These are phyloP conservation scores for Brettanomyces naardenensis DNA, from an alignment of 805 yeast genomes.

Conservation along the genomic window DNA sequence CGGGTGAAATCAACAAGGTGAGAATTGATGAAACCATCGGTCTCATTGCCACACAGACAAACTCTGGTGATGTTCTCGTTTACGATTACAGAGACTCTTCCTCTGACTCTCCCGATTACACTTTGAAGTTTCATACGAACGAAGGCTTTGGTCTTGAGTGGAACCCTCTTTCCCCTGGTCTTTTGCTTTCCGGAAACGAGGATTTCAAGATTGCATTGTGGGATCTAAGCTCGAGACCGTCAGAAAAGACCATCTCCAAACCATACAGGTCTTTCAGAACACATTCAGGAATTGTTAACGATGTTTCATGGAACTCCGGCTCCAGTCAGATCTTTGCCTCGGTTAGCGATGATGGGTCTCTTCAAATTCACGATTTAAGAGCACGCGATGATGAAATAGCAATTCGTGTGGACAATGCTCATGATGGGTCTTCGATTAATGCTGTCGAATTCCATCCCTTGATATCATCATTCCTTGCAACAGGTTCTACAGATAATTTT, in stretches of 20 bases:
- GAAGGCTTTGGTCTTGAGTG: slow-evolving; percentile 74
- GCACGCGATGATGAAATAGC: slow-evolving; percentile 21
- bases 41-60: slow-evolving; percentile 48
- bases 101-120: slow-evolving; percentile 11
- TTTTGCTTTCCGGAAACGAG: slow-evolving; percentile 55
- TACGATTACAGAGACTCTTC: slow-evolving; percentile 26
- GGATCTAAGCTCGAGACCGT: slow-evolving; percentile 35
- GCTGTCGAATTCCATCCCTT: slow-evolving; percentile 59
- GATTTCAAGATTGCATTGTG: slow-evolving; percentile 66
- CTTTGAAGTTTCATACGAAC: slow-evolving; percentile 45
- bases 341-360: slow-evolving; percentile 57
- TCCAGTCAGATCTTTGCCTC: slow-evolving; percentile 50
- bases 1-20: slow-evolving; percentile 60
- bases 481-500: slow-evolving; percentile 74
- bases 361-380: slow-evolving; percentile 57
- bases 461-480: slow-evolving; percentile 48
- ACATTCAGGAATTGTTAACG: slow-evolving; percentile 58
- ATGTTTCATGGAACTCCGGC: slow-evolving; percentile 48
- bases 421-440: slow-evolving; percentile 51
- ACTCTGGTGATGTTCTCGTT: slow-evolving; percentile 40
- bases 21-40: slow-evolving; percentile 43
- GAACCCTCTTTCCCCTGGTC: slow-evolving; percentile 35
- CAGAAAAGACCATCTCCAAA: slow-evolving; percentile 11
- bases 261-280: slow-evolving; percentile 43
- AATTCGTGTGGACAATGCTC: slow-evolving; percentile 40